A percentile compares a stretch with the other conserved stretches of the same genome.
Evolutionary conservation across 331 rosid species (phyloP).

Genomic region (Rhamnella rubrinervis): DNA sequence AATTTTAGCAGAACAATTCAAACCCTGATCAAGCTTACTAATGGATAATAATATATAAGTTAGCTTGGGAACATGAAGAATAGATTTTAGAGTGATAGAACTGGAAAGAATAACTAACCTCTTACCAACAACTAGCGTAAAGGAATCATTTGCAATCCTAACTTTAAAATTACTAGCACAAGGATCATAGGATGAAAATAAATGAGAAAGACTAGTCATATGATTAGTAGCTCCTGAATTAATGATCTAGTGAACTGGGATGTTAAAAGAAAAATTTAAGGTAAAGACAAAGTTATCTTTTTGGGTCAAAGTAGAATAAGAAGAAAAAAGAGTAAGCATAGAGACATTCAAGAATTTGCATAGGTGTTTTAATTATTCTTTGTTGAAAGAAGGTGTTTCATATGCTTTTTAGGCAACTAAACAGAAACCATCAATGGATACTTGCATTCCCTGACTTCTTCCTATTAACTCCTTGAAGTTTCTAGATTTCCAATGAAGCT

Average conservation of each 20-base stretch:
- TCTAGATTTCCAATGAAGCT: background rate
- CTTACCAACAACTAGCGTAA: background rate
- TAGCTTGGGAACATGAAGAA: background rate
- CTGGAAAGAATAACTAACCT: background rate
- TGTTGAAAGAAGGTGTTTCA: background rate
- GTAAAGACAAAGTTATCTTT: background rate
- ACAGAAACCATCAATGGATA: too few relatives aligned
- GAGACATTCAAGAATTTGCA: background rate
- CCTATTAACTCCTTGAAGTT: background rate
- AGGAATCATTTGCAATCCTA: background rate
- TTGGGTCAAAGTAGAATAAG: background rate
- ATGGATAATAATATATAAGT: background rate
- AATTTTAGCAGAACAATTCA: background rate
- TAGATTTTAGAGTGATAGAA: background rate
- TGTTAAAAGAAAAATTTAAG: background rate
- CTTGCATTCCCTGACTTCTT: background rate
- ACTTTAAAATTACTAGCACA: background rate
- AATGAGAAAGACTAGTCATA: background rate
- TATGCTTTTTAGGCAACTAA: too few relatives aligned
- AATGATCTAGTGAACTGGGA: background rate
- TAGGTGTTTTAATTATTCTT: background rate
- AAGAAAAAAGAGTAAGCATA: too few relatives aligned
- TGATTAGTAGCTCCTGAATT: slow-evolving; percentile 1
- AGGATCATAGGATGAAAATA: background rate
- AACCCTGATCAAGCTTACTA: background rate